Conservation (phyloP, 225 moss, liverwort and hornwort species). For the Asterella californica region DNA sequence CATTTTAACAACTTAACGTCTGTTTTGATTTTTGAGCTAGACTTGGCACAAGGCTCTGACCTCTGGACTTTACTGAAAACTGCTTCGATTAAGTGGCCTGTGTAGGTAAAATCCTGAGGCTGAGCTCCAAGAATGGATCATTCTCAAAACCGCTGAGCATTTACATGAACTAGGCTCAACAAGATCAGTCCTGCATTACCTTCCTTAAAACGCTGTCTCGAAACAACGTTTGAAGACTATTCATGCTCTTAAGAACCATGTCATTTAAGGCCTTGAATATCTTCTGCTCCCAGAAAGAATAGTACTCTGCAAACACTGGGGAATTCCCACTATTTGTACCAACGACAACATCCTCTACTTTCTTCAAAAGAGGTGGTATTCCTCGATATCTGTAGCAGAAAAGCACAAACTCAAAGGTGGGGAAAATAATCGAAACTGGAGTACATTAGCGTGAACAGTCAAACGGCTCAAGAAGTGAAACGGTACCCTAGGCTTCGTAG, state of each 20-base stretch:
- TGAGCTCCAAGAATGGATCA: neutral
- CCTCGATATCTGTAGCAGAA: conserved; percentile 55
- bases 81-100: no score
- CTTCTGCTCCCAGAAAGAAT: conserved; percentile 71
- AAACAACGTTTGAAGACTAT: conserved; percentile 55
- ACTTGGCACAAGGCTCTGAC: no score
- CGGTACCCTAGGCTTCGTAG: neutral
- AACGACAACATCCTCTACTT: conserved; percentile 72
- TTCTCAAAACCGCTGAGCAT: neutral
- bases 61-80: no score
- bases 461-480: neutral
- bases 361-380: conserved; percentile 70
- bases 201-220: conserved; percentile 58
- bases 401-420: neutral
- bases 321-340: conserved; percentile 70
- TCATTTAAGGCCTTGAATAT: conserved; percentile 65
- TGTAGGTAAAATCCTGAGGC: no score
- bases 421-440: neutral
- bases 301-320: conserved; percentile 54
- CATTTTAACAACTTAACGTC: neutral
- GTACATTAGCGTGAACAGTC: neutral
- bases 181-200: conserved; percentile 25
- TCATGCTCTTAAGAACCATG: conserved; percentile 76
- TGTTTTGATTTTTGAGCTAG: neutral
- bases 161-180: neutral